Conservation (phyloP, 306 rosid genomes). For the Oxytropis ochrocephala region DNA sequence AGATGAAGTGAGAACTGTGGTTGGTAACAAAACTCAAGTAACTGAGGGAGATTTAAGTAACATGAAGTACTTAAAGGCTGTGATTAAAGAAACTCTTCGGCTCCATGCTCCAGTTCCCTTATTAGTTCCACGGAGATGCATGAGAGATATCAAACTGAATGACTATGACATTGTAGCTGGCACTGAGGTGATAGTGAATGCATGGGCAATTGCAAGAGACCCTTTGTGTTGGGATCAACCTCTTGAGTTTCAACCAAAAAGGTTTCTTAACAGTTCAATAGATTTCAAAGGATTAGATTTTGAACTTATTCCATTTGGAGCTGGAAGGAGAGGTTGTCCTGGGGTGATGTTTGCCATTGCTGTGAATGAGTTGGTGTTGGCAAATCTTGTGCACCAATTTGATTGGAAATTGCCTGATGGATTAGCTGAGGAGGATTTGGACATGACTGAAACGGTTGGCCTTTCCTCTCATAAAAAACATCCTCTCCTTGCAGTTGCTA, state of each 20-base stretch:
- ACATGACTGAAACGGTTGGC: constrained; percentile 4
- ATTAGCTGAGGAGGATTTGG: not conserved
- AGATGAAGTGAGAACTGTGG: constrained; percentile 19
- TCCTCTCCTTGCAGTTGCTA: not conserved
- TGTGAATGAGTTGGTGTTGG: constrained; percentile 2
- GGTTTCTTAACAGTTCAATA: constrained; percentile 1
- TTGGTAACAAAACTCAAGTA: not conserved
- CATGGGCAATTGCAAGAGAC: constrained; percentile 19
- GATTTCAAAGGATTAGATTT: constrained; percentile 24
- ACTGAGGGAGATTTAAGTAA: constrained; percentile 17
- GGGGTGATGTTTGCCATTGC: not conserved
- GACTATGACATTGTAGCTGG: constrained; percentile 29
- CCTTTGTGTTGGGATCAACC: constrained; percentile 20
- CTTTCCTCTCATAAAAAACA: not conserved
- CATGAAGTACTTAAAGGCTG: constrained; percentile 30
- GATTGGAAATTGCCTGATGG: constrained; percentile 5
- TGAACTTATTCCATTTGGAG: constrained; percentile 23
- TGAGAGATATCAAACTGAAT: constrained; percentile 1
- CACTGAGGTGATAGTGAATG: constrained; percentile 16
- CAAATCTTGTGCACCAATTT: not conserved
- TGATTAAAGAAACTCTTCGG: constrained; percentile 24
- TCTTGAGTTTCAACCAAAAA: constrained; percentile 24
- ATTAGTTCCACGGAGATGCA: constrained; percentile 2
- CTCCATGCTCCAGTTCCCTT: constrained; percentile 10
- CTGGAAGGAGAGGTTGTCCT: constrained; percentile 33